Percentiles rank a stretch among this genome's conserved stretches.
Conservation (phyloP, 805 yeast genomes). For the Candida boleticola region DNA sequence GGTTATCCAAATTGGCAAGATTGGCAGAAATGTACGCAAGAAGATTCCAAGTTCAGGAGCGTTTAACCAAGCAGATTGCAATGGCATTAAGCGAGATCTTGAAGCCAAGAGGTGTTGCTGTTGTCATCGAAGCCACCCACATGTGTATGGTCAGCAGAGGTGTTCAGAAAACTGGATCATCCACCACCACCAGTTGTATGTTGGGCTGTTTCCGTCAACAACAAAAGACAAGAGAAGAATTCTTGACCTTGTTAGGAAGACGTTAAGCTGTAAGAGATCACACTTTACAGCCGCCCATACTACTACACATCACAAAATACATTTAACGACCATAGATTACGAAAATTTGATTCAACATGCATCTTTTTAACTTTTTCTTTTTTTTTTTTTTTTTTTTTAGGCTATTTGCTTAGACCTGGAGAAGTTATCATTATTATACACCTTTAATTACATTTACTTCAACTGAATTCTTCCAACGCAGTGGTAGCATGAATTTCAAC, state of each 20-base stretch:
- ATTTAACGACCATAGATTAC: not conserved
- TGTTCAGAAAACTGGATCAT: slow-evolving; percentile 90
- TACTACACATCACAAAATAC: too few relatives aligned
- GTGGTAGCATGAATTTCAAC: too few relatives aligned
- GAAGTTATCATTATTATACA: too few relatives aligned
- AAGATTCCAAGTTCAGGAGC: slow-evolving; percentile 95
- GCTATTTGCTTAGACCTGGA: too few relatives aligned
- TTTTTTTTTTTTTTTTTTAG: slow-evolving; percentile 9
- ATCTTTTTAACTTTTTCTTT: slow-evolving; percentile 7
- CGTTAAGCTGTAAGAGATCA: slow-evolving; percentile 33
- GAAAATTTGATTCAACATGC: slow-evolving; percentile 15
- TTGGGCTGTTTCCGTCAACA: slow-evolving; percentile 91
- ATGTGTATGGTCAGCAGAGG: slow-evolving; percentile 99
- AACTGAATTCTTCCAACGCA: too few relatives aligned
- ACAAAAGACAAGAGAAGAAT: slow-evolving; percentile 95
- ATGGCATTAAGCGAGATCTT: slow-evolving; percentile 90
- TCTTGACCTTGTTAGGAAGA: slow-evolving; percentile 75
- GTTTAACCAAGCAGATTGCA: slow-evolving; percentile 95
- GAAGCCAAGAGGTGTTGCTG: slow-evolving; percentile 96
- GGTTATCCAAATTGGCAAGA: slow-evolving; percentile 89
- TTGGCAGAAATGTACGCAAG: slow-evolving; percentile 96
- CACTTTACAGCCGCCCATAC: too few relatives aligned
- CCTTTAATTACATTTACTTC: too few relatives aligned
- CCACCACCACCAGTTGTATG: slow-evolving; percentile 95
- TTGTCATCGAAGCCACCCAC: slow-evolving; percentile 95